Evolutionary conservation across 1,284 basidiomycete species (phyloP).

Genomic region (Apiotrichum veenhuisii): DNA sequence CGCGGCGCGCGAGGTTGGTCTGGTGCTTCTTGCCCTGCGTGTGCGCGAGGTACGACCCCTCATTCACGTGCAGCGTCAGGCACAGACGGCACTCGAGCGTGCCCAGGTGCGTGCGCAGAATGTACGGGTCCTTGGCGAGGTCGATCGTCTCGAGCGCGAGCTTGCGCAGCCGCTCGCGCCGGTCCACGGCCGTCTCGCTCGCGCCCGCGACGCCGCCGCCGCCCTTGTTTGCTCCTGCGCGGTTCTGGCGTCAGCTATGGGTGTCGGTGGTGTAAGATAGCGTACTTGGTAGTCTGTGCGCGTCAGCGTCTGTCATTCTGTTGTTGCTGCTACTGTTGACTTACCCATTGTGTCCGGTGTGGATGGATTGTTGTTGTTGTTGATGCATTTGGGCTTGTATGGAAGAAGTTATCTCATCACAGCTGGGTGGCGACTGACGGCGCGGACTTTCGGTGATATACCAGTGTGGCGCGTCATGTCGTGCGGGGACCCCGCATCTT

Average conservation of each 20-base stretch:
- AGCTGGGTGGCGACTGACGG: constrained; percentile 1
- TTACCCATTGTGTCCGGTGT: constrained; percentile 16
- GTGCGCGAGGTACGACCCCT: constrained; percentile 97
- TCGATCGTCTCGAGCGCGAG: constrained; percentile 95
- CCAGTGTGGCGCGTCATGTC: constrained; percentile 9
- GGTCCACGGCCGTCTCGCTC: constrained; percentile 85
- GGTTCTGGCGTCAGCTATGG: constrained; percentile 59
- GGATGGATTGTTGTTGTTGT: background rate
- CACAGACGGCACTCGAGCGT: constrained; percentile 98
- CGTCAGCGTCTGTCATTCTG: background rate
- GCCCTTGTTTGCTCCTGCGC: constrained; percentile 92
- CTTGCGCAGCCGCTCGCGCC: constrained; percentile 89
- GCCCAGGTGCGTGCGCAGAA: constrained; percentile 90
- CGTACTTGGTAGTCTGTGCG: constrained; percentile 46
- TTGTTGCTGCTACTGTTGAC: background rate
- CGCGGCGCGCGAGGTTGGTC: constrained; percentile 93
- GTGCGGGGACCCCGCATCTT: constrained; percentile 4
- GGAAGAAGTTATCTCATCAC: background rate
- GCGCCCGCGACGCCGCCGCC: constrained; percentile 74
- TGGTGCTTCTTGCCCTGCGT: constrained; percentile 99
- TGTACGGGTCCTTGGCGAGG: constrained; percentile 97
- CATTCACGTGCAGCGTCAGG: constrained; percentile 96
- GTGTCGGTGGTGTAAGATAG: background rate
- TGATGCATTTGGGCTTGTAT: background rate
- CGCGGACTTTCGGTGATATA: background rate